Evolutionary conservation across 371 early-diverging fungal genomes (phyloP).

Genomic region (Antonospora locustae): DNA sequence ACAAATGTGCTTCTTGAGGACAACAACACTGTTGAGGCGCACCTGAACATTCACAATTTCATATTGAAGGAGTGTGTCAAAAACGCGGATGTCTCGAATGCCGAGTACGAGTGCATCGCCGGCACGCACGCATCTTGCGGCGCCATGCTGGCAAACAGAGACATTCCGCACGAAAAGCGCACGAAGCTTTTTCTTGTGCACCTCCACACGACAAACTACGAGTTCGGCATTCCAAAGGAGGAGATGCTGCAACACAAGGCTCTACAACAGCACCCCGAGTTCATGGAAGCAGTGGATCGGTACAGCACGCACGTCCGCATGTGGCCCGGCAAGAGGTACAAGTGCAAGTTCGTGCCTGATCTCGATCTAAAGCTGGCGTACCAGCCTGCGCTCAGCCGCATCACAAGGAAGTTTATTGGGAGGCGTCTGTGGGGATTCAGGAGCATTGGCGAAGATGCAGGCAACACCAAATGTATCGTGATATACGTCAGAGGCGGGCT

Average conservation of each 20-base stretch:
- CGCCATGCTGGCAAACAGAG: neutral
- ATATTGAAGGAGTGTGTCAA: slow-evolving; percentile 35
- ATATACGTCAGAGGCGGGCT: slow-evolving; percentile 46
- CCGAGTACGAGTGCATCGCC: slow-evolving; percentile 18
- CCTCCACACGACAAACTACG: slow-evolving; percentile 16
- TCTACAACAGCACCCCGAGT: slow-evolving; percentile 6
- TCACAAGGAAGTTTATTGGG: slow-evolving; percentile 24
- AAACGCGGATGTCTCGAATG: slow-evolving; percentile 35
- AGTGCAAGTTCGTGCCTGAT: slow-evolving; percentile 12
- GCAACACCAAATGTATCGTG: slow-evolving; percentile 25
- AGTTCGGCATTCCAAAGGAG: neutral
- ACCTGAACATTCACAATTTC: slow-evolving; percentile 40
- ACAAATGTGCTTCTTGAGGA: slow-evolving; percentile 36
- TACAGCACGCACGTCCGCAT: slow-evolving; percentile 7
- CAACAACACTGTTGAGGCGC: slow-evolving; percentile 36
- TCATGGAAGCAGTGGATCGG: slow-evolving; percentile 21
- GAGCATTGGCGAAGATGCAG: slow-evolving; percentile 3
- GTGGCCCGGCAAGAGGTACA: slow-evolving; percentile 10
- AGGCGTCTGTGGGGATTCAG: slow-evolving; percentile 30
- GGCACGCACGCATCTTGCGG: neutral
- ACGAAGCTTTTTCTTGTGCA: slow-evolving; percentile 17
- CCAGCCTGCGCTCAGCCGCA: slow-evolving; percentile 35
- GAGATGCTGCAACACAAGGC: neutral
- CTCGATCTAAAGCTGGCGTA: slow-evolving; percentile 47
- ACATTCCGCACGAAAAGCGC: neutral